Evolutionary conservation across 352 stramenopile genomes (phyloP).

Genomic region (Phytopythium montanum): DNA sequence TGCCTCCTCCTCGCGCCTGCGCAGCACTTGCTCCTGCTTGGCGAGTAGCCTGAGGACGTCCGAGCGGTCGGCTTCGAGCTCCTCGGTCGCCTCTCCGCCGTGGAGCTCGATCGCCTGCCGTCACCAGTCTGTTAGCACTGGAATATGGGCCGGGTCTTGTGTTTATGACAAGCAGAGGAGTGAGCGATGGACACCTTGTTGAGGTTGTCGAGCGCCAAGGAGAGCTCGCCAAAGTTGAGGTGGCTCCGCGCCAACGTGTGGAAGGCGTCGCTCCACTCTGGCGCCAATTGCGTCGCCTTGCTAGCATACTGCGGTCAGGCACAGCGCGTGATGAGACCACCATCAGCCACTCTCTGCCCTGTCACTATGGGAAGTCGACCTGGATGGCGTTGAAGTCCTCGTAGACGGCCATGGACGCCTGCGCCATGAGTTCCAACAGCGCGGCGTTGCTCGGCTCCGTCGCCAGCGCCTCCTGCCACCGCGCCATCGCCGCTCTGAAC

Average conservation of each 20-base stretch:
- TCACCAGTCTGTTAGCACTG: not conserved
- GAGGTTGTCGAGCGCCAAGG: constrained; percentile 49
- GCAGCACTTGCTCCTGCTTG: constrained; percentile 36
- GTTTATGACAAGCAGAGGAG: not conserved
- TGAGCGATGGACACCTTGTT: constrained; percentile 25
- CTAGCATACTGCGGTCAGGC: constrained; percentile 37
- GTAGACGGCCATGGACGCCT: constrained; percentile 61
- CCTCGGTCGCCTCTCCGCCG: constrained; percentile 25
- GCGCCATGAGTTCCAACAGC: constrained; percentile 66
- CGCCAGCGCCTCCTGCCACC: constrained; percentile 58
- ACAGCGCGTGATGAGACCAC: not conserved
- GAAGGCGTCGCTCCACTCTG: constrained; percentile 63
- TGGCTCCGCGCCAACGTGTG: constrained; percentile 67
- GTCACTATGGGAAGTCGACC: constrained; percentile 8
- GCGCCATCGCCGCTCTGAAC: constrained; percentile 57
- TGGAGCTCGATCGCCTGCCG: constrained; percentile 47
- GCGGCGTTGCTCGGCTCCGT: constrained; percentile 41
- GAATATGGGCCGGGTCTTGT: not conserved
- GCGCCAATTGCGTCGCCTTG: constrained; percentile 47
- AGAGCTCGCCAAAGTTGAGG: constrained; percentile 78
- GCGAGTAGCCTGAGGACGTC: constrained; percentile 43
- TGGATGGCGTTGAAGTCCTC: constrained; percentile 78
- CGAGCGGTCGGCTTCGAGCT: constrained; percentile 38
- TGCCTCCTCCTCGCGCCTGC: constrained; percentile 39
- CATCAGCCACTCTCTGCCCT: not conserved